Conservation (phyloP, 202 grass and related monocot genomes). For the Digitaria exilis region DNA sequence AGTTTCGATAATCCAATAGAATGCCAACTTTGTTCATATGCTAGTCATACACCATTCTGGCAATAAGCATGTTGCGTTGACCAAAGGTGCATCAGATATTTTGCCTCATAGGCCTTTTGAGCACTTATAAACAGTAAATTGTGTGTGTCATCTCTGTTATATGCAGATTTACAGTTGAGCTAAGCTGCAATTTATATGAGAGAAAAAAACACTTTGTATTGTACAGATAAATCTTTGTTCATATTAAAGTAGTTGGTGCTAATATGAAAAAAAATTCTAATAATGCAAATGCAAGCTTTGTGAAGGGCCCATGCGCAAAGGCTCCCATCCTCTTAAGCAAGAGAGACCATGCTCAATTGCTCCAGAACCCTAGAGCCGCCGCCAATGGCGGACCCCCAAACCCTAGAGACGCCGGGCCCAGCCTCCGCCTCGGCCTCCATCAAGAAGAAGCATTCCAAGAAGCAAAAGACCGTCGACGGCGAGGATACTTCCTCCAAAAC, state of each 20-base stretch:
- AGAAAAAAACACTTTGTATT: neutral
- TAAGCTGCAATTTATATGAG: neutral
- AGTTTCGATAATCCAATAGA: constrained; percentile 31
- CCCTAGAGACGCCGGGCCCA: neutral
- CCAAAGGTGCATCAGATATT: neutral
- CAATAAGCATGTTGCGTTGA: neutral
- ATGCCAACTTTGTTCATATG: neutral
- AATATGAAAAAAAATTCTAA: neutral
- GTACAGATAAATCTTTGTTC: neutral
- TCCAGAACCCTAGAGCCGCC: constrained; percentile 45
- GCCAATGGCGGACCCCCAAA: constrained; percentile 50
- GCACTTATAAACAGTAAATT: neutral
- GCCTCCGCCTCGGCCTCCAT: constrained; percentile 12
- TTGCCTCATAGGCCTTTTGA: neutral
- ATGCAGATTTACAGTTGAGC: too few relatives aligned
- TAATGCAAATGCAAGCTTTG: neutral
- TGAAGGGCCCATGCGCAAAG: neutral
- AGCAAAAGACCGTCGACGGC: constrained; percentile 18
- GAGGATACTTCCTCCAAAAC: neutral
- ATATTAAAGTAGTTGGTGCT: neutral
- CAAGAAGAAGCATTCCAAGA: constrained; percentile 47
- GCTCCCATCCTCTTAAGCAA: neutral
- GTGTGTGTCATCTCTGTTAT: neutral
- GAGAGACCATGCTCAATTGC: constrained; percentile 18
- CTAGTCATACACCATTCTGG: neutral